phyloP scores from a whole-genome alignment of 352 stramenopile species.

The Pythium diclinum region DNA sequence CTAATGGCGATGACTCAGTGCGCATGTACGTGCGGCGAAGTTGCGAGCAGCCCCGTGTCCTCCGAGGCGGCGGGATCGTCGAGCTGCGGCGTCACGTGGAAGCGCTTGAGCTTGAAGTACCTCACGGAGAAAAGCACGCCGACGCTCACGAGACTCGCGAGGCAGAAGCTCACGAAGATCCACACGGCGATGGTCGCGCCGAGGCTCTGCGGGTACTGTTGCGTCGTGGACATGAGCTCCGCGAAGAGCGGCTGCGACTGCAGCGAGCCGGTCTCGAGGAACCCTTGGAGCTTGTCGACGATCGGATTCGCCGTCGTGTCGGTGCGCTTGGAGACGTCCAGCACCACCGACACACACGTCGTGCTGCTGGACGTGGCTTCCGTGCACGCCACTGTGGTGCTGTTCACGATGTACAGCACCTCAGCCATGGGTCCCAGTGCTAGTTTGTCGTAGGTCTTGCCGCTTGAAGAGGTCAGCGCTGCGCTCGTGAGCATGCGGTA shows the following conservation, averaged over 20 bases:
- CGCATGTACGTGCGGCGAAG: neutral
- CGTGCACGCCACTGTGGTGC: constrained; percentile 30
- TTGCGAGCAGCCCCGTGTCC: constrained; percentile 9
- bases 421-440: constrained; percentile 35
- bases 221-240: constrained; percentile 38
- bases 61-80: constrained; percentile 9
- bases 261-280: constrained; percentile 43
- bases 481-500: constrained; percentile 51
- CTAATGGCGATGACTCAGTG: neutral
- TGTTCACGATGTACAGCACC: constrained; percentile 60
- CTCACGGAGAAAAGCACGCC: constrained; percentile 36
- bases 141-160: constrained; percentile 29
- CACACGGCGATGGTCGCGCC: constrained; percentile 53
- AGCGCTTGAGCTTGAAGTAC: constrained; percentile 36
- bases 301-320: constrained; percentile 28
- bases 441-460: constrained; percentile 36
- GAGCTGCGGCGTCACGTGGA: constrained; percentile 40
- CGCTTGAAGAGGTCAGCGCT: constrained; percentile 36
- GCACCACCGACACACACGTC: constrained; percentile 35
- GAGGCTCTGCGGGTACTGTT: constrained; percentile 38
- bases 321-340: constrained; percentile 40
- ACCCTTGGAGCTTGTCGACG: constrained; percentile 52
- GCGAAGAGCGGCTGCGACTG: constrained; percentile 43
- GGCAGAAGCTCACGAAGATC: constrained; percentile 59
- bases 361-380: constrained; percentile 18